These are phyloP conservation scores for Eimeria acervulina DNA, from an alignment of 169 alveolate species.

Conservation along the genomic window DNA sequence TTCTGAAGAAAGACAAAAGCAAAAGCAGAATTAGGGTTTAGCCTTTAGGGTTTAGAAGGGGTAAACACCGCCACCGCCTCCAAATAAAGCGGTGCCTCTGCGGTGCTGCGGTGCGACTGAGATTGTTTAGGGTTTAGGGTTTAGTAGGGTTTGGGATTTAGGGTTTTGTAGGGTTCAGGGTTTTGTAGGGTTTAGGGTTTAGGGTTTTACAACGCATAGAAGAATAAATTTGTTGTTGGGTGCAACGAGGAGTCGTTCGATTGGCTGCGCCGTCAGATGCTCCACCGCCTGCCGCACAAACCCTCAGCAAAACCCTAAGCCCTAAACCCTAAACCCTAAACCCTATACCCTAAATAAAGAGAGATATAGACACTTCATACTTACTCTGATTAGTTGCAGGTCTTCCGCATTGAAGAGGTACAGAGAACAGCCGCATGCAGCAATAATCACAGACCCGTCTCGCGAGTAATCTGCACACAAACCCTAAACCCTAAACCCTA, in stretches of 20 bases:
- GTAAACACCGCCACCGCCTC: no score
- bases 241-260: background rate
- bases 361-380: background rate
- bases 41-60: background rate
- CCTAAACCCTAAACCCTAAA: constrained; percentile 9
- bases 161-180: no score
- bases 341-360: constrained; percentile 2
- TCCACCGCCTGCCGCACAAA: constrained; percentile 14
- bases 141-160: background rate
- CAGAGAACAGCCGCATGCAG: background rate
- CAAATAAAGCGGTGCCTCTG: no score
- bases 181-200: no score
- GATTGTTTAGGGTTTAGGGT: constrained; percentile 2
- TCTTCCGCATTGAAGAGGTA: background rate
- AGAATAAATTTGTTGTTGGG: constrained; percentile 34
- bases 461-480: background rate
- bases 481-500: constrained; percentile 13
- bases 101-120: no score
- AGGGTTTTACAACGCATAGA: background rate
- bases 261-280: background rate
- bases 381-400: background rate
- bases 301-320: constrained; percentile 2
- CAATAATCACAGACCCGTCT: background rate
- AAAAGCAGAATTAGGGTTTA: background rate
- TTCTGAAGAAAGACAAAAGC: constrained; percentile 6